Base-by-base conservation (phyloP, 164 flowering plant species). In the Umbilicus rupestris region DNA sequence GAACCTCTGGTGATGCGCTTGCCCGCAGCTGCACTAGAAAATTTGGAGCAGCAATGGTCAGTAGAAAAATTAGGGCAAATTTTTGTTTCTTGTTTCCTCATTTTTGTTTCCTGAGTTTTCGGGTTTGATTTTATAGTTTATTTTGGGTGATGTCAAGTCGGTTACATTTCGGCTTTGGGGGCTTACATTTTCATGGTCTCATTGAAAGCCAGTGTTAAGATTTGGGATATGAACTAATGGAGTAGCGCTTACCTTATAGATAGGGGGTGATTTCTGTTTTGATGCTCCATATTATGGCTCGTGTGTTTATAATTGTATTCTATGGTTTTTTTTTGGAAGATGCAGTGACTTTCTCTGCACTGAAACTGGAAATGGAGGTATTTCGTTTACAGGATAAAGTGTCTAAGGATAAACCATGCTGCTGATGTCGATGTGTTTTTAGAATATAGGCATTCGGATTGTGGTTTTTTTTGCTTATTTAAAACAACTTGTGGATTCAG, bases 1-100 rank as follows among this genome's bases (percentile, higher is more conserved):
- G 58, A 52, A 52, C 28, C 58, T 28, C 31, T 55, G 33, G 60
- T 55, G 33, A 55, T 55, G 60, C 11, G 8, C 60, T 55, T 55
- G 33, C 60, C 60, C 1, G 35, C 60, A 28, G 60, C 60, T 12
- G 60, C 60, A 11, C 31, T 55, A 9, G 60, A 28, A 55, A 52
- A 22, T 52, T 26, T 55, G 35, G 60, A 55, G 37, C 37, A 35
- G 37, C 4, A 7, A 35, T 35, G 37, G 37, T 35, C 37, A 35
- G 1, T 35, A 35, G 6, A 35, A 35, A 35, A 35, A 3, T 35
- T 35, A 1, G 37, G 37, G 37, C 37, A 35, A 33, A 35, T 35
- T 35, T 35, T 1, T 35, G n/a, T n/a, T n/a, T n/a, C n/a, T n/a
- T n/a, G n/a, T n/a, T n/a, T n/a, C n/a, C 37, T 0, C 37, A 35